These are phyloP conservation scores for Silene vulgaris DNA, from an alignment of 179 eudicot genomes.

Conservation along the genomic window DNA sequence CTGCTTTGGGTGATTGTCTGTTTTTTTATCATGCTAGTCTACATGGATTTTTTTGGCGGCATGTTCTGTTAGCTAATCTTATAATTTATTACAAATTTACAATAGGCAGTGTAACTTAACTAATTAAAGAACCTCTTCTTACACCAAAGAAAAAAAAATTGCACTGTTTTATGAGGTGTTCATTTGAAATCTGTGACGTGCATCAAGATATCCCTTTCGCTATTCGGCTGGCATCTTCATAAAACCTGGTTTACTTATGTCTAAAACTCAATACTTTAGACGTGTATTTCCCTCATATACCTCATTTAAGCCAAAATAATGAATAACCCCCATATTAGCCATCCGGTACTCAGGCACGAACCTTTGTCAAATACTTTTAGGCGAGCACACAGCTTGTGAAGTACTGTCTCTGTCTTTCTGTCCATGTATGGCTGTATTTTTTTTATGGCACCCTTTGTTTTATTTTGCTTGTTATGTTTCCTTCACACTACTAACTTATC, in stretches of 20 bases:
- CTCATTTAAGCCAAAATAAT: too few species aligned
- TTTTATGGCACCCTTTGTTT: neutral
- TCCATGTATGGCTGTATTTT: neutral
- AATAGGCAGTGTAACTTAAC: neutral
- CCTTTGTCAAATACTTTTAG: too few species aligned
- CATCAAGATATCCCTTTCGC: neutral
- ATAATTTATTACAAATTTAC: too few species aligned
- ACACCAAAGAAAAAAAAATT: too few species aligned
- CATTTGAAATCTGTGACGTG: neutral
- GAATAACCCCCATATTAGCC: too few species aligned
- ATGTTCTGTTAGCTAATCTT: neutral
- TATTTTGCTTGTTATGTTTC: neutral
- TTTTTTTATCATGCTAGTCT: neutral
- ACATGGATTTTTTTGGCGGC: neutral
- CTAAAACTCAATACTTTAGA: too few species aligned
- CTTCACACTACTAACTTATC: neutral
- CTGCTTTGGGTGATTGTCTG: too few species aligned
- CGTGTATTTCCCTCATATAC: too few species aligned
- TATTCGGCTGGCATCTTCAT: neutral
- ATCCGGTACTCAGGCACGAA: too few species aligned
- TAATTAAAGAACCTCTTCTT: neutral
- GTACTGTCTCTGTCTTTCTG: neutral
- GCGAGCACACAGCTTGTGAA: too few species aligned
- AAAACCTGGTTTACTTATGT: neutral
- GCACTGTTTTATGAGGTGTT: neutral